Evolutionary conservation across 331 rosid genomes (phyloP), one percentile per base, ranked within the genome.

Genomic region (Malus hybrid): DNA sequence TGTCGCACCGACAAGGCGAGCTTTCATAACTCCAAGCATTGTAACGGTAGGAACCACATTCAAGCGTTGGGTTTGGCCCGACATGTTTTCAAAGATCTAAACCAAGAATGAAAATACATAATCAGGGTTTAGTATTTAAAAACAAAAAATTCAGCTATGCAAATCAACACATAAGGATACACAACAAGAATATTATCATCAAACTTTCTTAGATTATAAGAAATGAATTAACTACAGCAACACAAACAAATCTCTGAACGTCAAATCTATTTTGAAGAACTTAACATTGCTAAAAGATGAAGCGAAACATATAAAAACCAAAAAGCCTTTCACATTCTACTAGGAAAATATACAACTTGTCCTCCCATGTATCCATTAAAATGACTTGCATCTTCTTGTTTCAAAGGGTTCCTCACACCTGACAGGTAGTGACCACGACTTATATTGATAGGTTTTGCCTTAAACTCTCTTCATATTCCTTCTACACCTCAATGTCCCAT

Each of bases 11-110:
- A 93, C 79, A 53, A 93, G 83, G 26, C 97, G 97, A 12, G 96
- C 96, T 78, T 93, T 93, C 87, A 91, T 70, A 57, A 83, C 87
- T 36, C 96, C 96, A 66, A 93, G 94, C 96, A 86, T 83, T 16
- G 97, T 93, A 26, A 93, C 94, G 6, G 98, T 93, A 78, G 98
- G 98, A 62, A 93, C 98, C 80, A 93, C 97, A 85, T 50, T 93
- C 84, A 93, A 83, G 70, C 98, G 97, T 80, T 93, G 96, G 79
- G 73, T 79, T 86, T 93, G 98, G 66, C 98, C 96, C 5, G 97
- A 88, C 98, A 93, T 93, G 71, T 70, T 88, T 80, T 48, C 20
- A 66, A 80, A 83, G 74, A 87, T 84, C 97, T 91, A 78, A 26
- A 10, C 77, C 57, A 39, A 32, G 46, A 70, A 44, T 29, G 66